These are phyloP conservation scores for Nannochloris sp. DNA, from an alignment of 139 green algal genomes.

Conservation along the genomic window DNA sequence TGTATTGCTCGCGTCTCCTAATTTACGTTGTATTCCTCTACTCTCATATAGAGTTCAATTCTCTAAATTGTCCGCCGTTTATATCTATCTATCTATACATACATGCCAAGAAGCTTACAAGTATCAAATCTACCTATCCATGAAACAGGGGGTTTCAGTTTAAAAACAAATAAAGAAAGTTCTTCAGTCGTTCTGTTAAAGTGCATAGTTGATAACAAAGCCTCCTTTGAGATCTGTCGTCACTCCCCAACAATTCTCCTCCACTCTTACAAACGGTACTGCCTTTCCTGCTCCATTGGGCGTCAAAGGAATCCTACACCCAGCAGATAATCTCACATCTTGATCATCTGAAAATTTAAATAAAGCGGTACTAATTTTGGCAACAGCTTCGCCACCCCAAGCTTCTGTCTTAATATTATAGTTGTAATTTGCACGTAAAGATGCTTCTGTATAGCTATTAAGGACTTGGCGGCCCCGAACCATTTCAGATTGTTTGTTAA, in stretches of 20 bases:
- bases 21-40: no score
- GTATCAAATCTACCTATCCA: no score
- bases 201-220: neutral
- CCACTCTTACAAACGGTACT: neutral
- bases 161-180: no score
- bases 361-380: constrained; percentile 11
- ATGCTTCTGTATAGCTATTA: constrained; percentile 18
- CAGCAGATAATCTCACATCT: neutral
- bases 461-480: constrained; percentile 11
- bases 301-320: neutral
- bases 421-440: constrained; percentile 15
- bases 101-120: no score
- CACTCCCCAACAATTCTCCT: constrained; percentile 11
- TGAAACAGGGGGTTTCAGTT: no score
- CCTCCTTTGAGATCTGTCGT: neutral
- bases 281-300: neutral
- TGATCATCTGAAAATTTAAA: constrained; percentile 19
- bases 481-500: neutral
- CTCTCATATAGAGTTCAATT: no score
- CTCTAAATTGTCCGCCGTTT: no score
- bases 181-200: no score
- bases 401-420: constrained; percentile 22
- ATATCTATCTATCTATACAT: no score
- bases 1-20: no score
- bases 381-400: constrained; percentile 23